Evolutionary conservation across 495 filamentous ascomycete genomes (phyloP), one percentile per base, ranked within the genome.

Genomic region (Hyphodiscus hymeniophilus): DNA sequence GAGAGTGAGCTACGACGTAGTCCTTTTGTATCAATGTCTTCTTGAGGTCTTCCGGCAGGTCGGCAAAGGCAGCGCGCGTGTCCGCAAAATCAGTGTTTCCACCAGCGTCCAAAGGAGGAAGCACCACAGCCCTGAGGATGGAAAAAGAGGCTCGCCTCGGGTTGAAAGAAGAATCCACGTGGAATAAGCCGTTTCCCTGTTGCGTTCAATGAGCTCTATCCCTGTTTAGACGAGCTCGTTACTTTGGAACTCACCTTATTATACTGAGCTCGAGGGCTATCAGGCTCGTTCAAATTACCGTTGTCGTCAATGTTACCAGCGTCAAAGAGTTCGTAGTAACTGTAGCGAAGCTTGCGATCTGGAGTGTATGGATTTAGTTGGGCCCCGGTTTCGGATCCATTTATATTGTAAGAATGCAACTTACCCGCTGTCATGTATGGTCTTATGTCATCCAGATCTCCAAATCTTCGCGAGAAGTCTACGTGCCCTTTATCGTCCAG

Each of bases 61-160:
- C 71, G 13, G 73, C 72, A 36, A 70, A 80, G 0, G 77, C 76
- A 0, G 70, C 70, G 1, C 79, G 63, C 13, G 67, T 67, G 55
- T 82, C 77, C 0, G 77, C 77, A 49, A 78, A 81, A 3, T 75
- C 73, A 1, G 77, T 81, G 35, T 72, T 66, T 4, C 77, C 77
- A 3, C 77, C 77, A 4, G 59, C 68, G 3, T 63, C 64, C 0
- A 61, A 45, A 0, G 79, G 77, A 3, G 76, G 77, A 5, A 81
- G 62, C 41, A 67, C 64, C 16, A 66, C 61, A 7, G 76, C 74
- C 2, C 69, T 65, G 2, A 82, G 64, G 0, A 80, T 59, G 13
- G 74, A 79, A 64, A 73, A 74, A 11, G 60, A 63, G 1, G 77
- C 74, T 21, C 79, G 71, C 0, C 75, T 73, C 7, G 77, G 77